phyloP scores from a whole-genome alignment of 441 rosid genomes.

The Mallotus repandus region DNA sequence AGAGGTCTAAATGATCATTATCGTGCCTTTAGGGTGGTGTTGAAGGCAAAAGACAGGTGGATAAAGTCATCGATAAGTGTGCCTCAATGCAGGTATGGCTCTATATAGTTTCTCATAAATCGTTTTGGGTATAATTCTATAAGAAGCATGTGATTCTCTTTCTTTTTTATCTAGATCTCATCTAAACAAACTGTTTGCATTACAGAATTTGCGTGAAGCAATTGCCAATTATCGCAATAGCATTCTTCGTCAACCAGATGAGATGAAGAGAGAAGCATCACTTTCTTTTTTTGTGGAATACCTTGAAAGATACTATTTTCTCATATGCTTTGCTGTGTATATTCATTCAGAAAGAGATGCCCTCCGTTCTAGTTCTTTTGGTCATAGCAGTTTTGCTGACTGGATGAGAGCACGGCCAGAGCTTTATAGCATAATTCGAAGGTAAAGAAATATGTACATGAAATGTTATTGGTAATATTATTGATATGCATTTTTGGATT shows the following conservation, averaged over 20 bases:
- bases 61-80: slow-evolving; percentile 98
- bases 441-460: slow-evolving; percentile 42
- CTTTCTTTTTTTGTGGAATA: slow-evolving; percentile 97
- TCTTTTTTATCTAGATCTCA: slow-evolving; percentile 21
- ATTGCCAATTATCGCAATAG: slow-evolving; percentile 89
- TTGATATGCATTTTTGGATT: slow-evolving; percentile 9
- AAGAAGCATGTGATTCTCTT: slow-evolving; percentile 14
- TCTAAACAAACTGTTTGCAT: slow-evolving; percentile 31
- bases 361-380: slow-evolving; percentile 71
- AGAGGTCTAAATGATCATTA: slow-evolving; percentile 29
- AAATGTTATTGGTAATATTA: background rate
- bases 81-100: slow-evolving; percentile 94
- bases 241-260: slow-evolving; percentile 98
- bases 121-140: slow-evolving; percentile 14
- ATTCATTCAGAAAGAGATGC: slow-evolving; percentile 92
- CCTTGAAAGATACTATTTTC: slow-evolving; percentile 97
- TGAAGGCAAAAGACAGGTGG: slow-evolving; percentile 98
- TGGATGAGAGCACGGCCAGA: slow-evolving; percentile 99
- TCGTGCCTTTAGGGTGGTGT: slow-evolving; percentile 80
- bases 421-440: slow-evolving; percentile 92
- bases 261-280: slow-evolving; percentile 96
- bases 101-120: slow-evolving; percentile 17
- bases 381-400: slow-evolving; percentile 85
- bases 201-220: slow-evolving; percentile 97
- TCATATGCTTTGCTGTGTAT: slow-evolving; percentile 96